Evolutionary conservation across 2,329 filamentous ascomycete genomes (phyloP).

Genomic region (Colletotrichum phormii): DNA sequence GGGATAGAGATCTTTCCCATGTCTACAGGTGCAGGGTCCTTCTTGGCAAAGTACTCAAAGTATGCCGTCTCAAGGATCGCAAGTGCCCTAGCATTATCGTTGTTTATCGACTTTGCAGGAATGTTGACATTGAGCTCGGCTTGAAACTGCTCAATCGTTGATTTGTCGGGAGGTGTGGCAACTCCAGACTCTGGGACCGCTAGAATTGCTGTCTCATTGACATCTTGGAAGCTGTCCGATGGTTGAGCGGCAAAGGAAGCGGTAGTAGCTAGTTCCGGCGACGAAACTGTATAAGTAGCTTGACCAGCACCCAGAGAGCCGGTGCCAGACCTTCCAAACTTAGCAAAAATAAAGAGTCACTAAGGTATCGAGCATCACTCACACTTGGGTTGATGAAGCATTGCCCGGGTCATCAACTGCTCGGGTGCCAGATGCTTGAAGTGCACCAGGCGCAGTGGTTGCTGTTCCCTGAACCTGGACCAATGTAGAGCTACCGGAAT

Average conservation of each 20-base stretch:
- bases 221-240: constrained; percentile 12
- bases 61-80: constrained; percentile 32
- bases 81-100: constrained; percentile 8
- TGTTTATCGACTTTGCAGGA: background rate
- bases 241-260: constrained; percentile 20
- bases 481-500: background rate
- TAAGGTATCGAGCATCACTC: background rate
- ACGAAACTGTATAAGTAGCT: constrained; percentile 9
- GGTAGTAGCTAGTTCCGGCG: constrained; percentile 11
- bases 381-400: background rate
- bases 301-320: background rate
- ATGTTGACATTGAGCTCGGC: constrained; percentile 26
- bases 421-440: background rate
- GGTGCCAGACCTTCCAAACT: background rate
- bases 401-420: background rate
- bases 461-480: background rate
- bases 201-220: constrained; percentile 7
- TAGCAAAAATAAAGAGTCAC: background rate
- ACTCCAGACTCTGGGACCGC: constrained; percentile 20
- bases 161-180: constrained; percentile 12
- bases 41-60: constrained; percentile 30
- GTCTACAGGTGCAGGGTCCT: constrained; percentile 23
- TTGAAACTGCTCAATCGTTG: constrained; percentile 5
- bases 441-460: background rate
- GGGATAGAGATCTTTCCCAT: constrained; percentile 7